Conservation (phyloP, 345 rosid genomes). For the Viola odorata region DNA sequence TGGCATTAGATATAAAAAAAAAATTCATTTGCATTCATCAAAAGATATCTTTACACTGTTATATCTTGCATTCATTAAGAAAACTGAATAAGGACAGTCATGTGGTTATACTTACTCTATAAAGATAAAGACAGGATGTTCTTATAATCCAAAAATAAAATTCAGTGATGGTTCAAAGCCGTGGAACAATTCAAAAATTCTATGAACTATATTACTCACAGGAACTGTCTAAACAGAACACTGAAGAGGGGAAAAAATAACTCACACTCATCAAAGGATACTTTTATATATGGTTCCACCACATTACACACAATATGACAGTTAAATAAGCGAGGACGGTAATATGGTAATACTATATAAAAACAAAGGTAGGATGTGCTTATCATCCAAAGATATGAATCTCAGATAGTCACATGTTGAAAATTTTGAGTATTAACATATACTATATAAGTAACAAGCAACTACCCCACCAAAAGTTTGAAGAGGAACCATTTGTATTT, state of each 20-base stretch:
- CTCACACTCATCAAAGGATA: neutral
- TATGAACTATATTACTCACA: neutral
- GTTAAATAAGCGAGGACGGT: neutral
- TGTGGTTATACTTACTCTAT: neutral
- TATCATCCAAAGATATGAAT: no score
- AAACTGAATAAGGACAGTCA: neutral
- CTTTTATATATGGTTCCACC: neutral
- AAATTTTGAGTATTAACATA: no score
- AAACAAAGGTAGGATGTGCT: no score
- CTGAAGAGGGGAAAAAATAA: neutral
- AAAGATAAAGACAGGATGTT: neutral
- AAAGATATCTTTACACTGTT: neutral
- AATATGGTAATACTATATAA: no score
- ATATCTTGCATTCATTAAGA: neutral
- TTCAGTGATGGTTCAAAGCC: neutral
- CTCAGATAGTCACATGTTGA: no score
- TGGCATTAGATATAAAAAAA: constrained; percentile 12
- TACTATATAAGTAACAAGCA: no score
- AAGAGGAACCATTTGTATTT: no score
- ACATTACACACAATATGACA: neutral
- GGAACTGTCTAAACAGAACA: neutral
- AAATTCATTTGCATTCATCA: neutral
- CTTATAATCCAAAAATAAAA: neutral
- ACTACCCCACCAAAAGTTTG: no score
- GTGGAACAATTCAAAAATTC: neutral